Evolutionary conservation across 2,329 filamentous ascomycete species (phyloP).

Genomic region (Stachybotrys elegans): DNA sequence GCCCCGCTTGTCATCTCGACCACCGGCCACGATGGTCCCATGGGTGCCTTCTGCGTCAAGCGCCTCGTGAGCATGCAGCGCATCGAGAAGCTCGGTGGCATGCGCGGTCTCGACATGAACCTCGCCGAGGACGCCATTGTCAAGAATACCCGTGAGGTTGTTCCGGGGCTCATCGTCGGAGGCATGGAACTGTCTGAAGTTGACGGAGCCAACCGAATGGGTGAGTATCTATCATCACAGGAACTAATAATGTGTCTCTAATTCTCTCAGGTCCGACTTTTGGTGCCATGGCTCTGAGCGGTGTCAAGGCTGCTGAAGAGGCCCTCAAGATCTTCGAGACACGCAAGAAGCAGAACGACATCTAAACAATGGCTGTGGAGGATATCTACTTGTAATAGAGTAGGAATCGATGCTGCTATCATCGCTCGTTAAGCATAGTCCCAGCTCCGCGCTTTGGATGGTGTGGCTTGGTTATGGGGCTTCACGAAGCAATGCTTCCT

Average conservation of each 20-base stretch:
- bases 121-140: conserved; percentile 88
- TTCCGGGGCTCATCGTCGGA: conserved; percentile 84
- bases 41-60: conserved; percentile 89
- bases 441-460: too few species aligned
- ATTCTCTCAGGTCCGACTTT: conserved; percentile 60
- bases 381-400: too few species aligned
- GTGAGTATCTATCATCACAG: conserved; percentile 23
- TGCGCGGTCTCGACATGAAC: conserved; percentile 93
- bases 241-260: background rate
- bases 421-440: too few species aligned
- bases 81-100: conserved; percentile 79
- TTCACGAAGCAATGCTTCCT: too few species aligned
- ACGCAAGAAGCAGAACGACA: conserved; percentile 71
- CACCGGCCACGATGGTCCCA: conserved; percentile 85
- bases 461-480: too few species aligned
- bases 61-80: conserved; percentile 83
- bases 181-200: conserved; percentile 92
- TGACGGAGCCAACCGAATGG: conserved; percentile 90
- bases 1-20: conserved; percentile 83
- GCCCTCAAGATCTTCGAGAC: conserved; percentile 71
- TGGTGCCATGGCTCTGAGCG: conserved; percentile 81
- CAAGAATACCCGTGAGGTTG: conserved; percentile 82
- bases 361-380: too few species aligned
- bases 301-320: conserved; percentile 89
- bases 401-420: too few species aligned